phyloP scores from a whole-genome alignment of 352 stramenopile genomes.

The Globisporangium nodosum region DNA sequence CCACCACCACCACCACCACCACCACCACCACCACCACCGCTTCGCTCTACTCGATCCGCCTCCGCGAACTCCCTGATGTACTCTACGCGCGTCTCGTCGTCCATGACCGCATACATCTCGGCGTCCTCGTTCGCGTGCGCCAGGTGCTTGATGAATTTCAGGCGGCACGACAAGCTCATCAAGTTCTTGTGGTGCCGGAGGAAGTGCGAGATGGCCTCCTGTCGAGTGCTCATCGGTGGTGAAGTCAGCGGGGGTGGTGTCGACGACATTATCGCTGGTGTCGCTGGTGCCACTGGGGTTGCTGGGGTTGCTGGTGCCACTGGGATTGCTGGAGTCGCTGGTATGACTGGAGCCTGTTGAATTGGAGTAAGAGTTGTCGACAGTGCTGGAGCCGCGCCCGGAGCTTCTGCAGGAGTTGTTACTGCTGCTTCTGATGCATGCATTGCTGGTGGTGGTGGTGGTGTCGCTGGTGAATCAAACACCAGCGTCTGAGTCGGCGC shows the following conservation, averaged over 20 bases:
- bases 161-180: conserved; percentile 19
- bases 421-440: background rate
- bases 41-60: background rate
- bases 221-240: conserved; percentile 17
- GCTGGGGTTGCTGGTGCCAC: background rate
- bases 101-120: conserved; percentile 46
- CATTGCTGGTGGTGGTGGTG: background rate
- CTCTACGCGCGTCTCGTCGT: conserved; percentile 34
- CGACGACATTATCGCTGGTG: background rate
- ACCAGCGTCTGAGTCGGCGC: background rate
- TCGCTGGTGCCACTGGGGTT: background rate
- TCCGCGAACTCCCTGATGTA: conserved; percentile 38
- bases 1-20: too few species aligned
- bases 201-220: conserved; percentile 32
- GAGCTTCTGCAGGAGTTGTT: background rate
- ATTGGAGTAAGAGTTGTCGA: too few species aligned
- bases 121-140: conserved; percentile 24
- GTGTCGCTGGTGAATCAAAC: background rate
- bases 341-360: background rate
- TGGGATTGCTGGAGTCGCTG: background rate
- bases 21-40: background rate
- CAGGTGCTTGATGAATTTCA: conserved; percentile 40
- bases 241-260: background rate
- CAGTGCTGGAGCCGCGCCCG: too few species aligned
- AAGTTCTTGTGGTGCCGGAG: conserved; percentile 37